These are phyloP conservation scores for Sinapis alba DNA, from an alignment of 441 rosid genomes.

Conservation along the genomic window DNA sequence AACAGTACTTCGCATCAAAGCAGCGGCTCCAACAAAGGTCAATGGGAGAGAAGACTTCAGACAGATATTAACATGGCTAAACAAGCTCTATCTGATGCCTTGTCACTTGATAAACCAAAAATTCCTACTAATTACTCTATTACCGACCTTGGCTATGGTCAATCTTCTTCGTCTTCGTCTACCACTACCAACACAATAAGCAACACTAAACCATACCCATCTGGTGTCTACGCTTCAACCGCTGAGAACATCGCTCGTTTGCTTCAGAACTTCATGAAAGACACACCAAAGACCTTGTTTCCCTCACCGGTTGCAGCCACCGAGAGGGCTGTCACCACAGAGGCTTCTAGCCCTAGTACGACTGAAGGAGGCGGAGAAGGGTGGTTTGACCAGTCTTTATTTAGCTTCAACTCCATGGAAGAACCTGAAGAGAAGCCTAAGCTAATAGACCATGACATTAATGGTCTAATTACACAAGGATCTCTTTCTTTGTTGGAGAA, in stretches of 20 bases:
- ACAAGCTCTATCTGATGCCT: conserved; percentile 63
- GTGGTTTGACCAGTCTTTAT: conserved; percentile 44
- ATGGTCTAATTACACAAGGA: conserved; percentile 44
- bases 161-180: conserved; percentile 35
- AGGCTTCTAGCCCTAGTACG: conserved; percentile 44
- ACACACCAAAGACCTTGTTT: conserved; percentile 30
- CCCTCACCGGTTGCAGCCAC: conserved; percentile 36
- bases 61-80: conserved; percentile 70
- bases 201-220: conserved; percentile 25
- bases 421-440: conserved; percentile 46
- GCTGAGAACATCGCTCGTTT: conserved; percentile 67
- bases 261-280: conserved; percentile 56
- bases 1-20: conserved; percentile 15
- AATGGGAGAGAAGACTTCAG: conserved; percentile 79
- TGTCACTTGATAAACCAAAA: conserved; percentile 52
- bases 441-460: conserved; percentile 34
- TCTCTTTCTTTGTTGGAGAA: conserved; percentile 79
- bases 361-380: conserved; percentile 44
- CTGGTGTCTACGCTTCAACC: conserved; percentile 52
- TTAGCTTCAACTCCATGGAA: conserved; percentile 44
- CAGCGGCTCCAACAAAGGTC: conserved; percentile 51
- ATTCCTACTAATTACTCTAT: conserved; percentile 3
- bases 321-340: conserved; percentile 9
- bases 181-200: conserved; percentile 22
- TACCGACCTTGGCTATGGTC: conserved; percentile 31